A percentile compares a stretch with the other conserved stretches of the same genome.
Evolutionary conservation across 2,329 filamentous ascomycete species (phyloP).

Genomic region (Ophioceras dolichostomum): DNA sequence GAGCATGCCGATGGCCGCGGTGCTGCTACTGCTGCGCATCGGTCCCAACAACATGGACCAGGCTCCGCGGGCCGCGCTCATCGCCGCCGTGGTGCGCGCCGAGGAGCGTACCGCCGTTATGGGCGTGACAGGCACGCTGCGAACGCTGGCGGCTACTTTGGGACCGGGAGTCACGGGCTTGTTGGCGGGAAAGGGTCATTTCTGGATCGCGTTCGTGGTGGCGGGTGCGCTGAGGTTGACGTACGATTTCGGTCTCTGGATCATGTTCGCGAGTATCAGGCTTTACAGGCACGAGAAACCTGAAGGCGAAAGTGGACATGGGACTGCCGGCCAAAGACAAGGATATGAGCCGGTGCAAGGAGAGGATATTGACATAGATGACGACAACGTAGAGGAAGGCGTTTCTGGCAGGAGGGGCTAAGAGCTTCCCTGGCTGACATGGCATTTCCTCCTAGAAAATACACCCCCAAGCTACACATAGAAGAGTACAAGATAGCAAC

Average conservation of each 20-base stretch:
- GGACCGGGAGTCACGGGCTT: constrained; percentile 55
- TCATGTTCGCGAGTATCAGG: constrained; percentile 6
- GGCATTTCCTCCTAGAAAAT: too few relatives aligned
- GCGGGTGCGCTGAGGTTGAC: constrained; percentile 9
- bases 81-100: constrained; percentile 51
- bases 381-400: neutral
- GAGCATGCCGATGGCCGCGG: constrained; percentile 17
- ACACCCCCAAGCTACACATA: too few relatives aligned
- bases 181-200: constrained; percentile 28
- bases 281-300: constrained; percentile 3
- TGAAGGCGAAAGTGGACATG: neutral
- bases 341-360: too few relatives aligned
- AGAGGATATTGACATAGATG: neutral
- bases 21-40: constrained; percentile 49
- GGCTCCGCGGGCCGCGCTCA: constrained; percentile 56
- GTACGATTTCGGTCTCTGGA: constrained; percentile 9
- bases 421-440: too few relatives aligned
- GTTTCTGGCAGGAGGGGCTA: too few relatives aligned
- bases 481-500: too few relatives aligned
- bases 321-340: too few relatives aligned
- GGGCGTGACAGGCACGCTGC: constrained; percentile 58
- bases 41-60: constrained; percentile 58
- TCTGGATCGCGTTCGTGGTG: constrained; percentile 7
- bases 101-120: constrained; percentile 60
- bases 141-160: constrained; percentile 48